phyloP scores from a whole-genome alignment of 371 early-diverging fungal species.

The Actinomucor elegans region DNA sequence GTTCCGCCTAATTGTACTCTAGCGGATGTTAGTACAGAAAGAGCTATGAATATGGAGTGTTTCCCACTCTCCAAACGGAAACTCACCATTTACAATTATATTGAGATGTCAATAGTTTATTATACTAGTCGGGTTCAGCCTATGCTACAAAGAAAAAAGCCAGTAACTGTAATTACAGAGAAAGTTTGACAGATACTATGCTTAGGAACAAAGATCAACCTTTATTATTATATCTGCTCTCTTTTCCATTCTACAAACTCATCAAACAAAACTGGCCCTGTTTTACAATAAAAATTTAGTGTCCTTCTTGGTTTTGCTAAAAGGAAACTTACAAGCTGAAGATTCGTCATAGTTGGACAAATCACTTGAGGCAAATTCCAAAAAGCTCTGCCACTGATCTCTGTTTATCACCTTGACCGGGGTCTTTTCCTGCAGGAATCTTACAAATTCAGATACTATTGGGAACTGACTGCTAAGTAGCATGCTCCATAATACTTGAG shows the following conservation, averaged over 20 bases:
- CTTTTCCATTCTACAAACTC: conserved; percentile 68
- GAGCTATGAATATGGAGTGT: too few species aligned
- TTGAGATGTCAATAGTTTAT: too few species aligned
- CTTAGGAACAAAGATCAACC: too few species aligned
- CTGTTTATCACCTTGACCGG: conserved; percentile 70
- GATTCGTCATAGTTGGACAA: conserved; percentile 63
- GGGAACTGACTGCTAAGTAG: conserved; percentile 44
- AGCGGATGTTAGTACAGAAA: too few species aligned
- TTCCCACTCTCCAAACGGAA: too few species aligned
- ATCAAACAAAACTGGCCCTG: conserved; percentile 72
- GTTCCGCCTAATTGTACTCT: too few species aligned
- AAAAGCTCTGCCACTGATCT: conserved; percentile 75
- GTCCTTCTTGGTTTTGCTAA: not conserved
- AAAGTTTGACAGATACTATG: too few species aligned
- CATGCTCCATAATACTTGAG: conserved; percentile 57
- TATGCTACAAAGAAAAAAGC: too few species aligned
- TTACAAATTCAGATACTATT: conserved; percentile 53
- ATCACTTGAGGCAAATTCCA: conserved; percentile 63
- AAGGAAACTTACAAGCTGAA: conserved; percentile 64
- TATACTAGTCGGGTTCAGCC: too few species aligned
- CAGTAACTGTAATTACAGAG: too few species aligned
- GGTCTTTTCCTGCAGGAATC: conserved; percentile 53
- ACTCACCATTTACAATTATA: too few species aligned
- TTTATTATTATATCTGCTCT: too few species aligned
- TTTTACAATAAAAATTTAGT: not conserved